Evolutionary conservation across 2,329 filamentous ascomycete species (phyloP), one percentile per base, ranked within the genome.

Genomic region (Arthrobotrys sinensis): DNA sequence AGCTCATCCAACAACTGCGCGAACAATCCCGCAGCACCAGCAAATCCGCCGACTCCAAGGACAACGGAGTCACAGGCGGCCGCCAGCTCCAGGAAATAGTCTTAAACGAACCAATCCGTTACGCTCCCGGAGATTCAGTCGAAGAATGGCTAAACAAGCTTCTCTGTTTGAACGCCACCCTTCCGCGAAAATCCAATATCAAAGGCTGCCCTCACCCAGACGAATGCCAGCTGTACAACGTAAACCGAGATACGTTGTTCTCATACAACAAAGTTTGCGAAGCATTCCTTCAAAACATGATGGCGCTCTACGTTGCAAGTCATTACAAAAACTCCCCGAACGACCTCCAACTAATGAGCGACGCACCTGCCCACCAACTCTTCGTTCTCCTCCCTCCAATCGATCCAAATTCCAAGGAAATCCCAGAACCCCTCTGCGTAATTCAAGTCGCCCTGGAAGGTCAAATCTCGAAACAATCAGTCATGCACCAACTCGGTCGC

Each of bases 301-400:
- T 99, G 85, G 94, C 94, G 0, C 89, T 99, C 1, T 99, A 98
- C 82, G 96, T 99, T 32, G 94, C 96, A 32, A 97, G 93, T 81
- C 94, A 97, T 85, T 97, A 99, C 87, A 98, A 98, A 85, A 99
- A 99, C 85, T 93, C 94, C 0, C 96, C 96, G 0, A 97, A 99
- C 82, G 96, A 99, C 82, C 88, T 99, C n/a, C 96, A 98, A 84
- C 89, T 99, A 72, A 97, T 99, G 93, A 97, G 93, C 79, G 96
- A 99, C 85, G 96, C 96, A 0, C 96, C 96, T 0, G 95, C 96
- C 0, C 96, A 99, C 85, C 94, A 98, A 84, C 89, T 99, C 5
- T 99, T 96, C 82, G 96, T 98, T 8, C 89, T 99, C 24, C 93
- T 97, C 1, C 92, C 94, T 1, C 95, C 96, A 0, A 90, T 95